Evolutionary conservation across 139 green algal genomes (phyloP), one percentile per base, ranked within the genome.

Genomic region (Limnomonas spitsbergensis): DNA sequence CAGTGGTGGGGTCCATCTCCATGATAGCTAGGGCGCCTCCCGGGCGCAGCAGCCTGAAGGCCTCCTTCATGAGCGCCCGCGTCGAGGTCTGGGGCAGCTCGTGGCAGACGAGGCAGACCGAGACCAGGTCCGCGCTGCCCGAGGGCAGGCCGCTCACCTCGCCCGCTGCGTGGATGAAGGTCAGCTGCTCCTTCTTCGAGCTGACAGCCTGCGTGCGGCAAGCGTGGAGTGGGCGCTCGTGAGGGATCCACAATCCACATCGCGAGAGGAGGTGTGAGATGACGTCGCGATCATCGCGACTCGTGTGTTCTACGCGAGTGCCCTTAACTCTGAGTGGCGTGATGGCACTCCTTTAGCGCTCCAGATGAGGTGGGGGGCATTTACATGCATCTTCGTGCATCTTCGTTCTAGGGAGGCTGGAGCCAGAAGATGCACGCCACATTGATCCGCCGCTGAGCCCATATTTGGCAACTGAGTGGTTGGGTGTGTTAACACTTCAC

Each of bases 1-100:
- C 70, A 0, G 83, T 86, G 0, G 40, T 27, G 0, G 92, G 89
- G 79, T 96, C 88, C 91, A 96, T 95, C 76, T 96, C 88, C 87
- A 90, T 90, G 42, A 85, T 85, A 66, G 26, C 38, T 4, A 81
- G 72, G 2, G 78, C 73, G 26, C 77, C 82, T 35, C 77, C 82
- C 0, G 89, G 89, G 20, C 82, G 77, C 71, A 94, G 85, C 26
- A 94, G 14, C 27, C 91, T 54, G 40, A 80, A 83, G 1, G 92
- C 92, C 74, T 96, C 92, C 20, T 38, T 34, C 0, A 94, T 83
- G 36, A 95, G 90, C 24, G 69, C 85, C 4, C 40, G 38, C 29
- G 79, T 90, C 4, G 88, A 37, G 38, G 66, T 38, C 68, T 85
- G 79, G 14, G 92, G 92, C 67, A 95, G 83, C 83, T 96, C 92